Percentiles rank a stretch among this genome's conserved stretches.
Evolutionary conservation across 306 rosid species (phyloP).

Genomic region (Vicia sativa): DNA sequence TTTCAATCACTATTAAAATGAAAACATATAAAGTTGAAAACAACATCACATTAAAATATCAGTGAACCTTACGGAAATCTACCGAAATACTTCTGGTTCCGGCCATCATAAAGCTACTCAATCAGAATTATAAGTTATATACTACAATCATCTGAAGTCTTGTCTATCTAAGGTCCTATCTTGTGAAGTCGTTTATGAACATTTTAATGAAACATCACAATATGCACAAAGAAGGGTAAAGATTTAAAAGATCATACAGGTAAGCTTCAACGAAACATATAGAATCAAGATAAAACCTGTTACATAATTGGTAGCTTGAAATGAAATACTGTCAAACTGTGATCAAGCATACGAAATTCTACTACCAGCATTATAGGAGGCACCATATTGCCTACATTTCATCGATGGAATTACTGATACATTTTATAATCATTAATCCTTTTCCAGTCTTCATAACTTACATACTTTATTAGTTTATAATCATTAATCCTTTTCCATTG

Average conservation of each 20-base stretch:
- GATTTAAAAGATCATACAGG: slow-evolving; percentile 15
- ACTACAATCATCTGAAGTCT: background rate
- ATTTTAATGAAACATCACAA: slow-evolving; percentile 5
- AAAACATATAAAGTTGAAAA: background rate
- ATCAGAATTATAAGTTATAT: slow-evolving; percentile 18
- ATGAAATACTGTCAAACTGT: slow-evolving; percentile 4
- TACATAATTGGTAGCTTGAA: slow-evolving; percentile 12
- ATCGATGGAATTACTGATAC: too few species aligned
- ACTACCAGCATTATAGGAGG: too few species aligned
- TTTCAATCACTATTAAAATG: background rate
- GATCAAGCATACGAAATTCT: too few species aligned
- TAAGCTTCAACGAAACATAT: background rate
- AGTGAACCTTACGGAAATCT: background rate
- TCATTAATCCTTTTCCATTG: too few species aligned
- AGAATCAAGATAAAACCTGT: slow-evolving; percentile 14
- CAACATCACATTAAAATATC: background rate
- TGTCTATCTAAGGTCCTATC: slow-evolving; percentile 8
- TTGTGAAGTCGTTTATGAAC: background rate
- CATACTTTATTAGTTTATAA: too few species aligned
- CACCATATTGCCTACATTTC: too few species aligned
- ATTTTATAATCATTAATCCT: too few species aligned
- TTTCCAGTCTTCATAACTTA: too few species aligned
- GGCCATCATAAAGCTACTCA: too few species aligned
- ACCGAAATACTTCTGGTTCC: slow-evolving; percentile 8
- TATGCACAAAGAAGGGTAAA: slow-evolving; percentile 1